Evolutionary conservation across 805 yeast genomes (phyloP), one percentile per base, ranked within the genome.

Genomic region (Maudiozyma barnettii): DNA sequence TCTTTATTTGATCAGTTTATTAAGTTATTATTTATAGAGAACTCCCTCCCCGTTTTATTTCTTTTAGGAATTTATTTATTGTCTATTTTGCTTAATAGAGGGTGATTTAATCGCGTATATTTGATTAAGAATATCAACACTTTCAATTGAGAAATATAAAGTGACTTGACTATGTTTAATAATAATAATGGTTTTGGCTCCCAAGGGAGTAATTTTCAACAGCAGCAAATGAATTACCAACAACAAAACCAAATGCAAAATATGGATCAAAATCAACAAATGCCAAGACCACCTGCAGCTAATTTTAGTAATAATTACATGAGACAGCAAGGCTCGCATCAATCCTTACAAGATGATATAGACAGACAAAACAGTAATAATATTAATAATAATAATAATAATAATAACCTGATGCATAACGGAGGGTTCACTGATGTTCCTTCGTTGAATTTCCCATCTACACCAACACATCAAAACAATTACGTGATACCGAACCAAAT

Each of bases 291-390:
- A 30, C 70, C 71, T 1, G 56, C 60, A 4, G 65, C 66, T 1
- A 64, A 57, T 43, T 69, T 68, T 46, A 64, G 69, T 43, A 49
- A 60, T 5, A 66, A 61, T 43, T 68, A 68, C 46, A 59, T 66
- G 64, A 61, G 60, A 39, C 62, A 58, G 40, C 72, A 68, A 49
- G 64, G 62, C 18, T 69, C 73, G 0, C 70, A 67, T 16, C 71
- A 61, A 39, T 69, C 73, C 0, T 51, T 69, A 19, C 71, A 58
- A 35, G 64, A 58, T 6, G 58, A 54, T 21, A 40, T 54, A 19
- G 59, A 58, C 43, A 45, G 50, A 16, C 21, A 33, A 18, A 36
- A 43, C 19, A 16, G 40, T 16, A 37, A 37, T 26, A 36, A 36
- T n/a, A n/a, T n/a, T 18, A 18, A 12, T 36, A 48, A 38, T 4